Conservation (phyloP, 2,329 filamentous ascomycete species). For the Scopulariopsis brevicaulis region DNA sequence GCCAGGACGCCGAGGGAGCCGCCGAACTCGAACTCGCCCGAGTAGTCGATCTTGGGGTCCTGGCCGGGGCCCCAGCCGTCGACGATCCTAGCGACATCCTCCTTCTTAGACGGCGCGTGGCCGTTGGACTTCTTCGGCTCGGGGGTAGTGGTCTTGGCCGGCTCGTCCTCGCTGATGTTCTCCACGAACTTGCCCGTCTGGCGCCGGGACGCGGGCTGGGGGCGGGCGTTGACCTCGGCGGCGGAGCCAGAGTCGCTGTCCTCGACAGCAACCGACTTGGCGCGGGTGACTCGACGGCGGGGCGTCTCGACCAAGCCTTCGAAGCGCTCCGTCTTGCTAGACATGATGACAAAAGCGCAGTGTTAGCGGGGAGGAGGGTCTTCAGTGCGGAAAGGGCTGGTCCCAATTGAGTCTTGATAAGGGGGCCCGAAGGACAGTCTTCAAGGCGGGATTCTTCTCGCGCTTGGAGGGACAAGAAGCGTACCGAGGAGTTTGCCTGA, state of each 20-base stretch:
- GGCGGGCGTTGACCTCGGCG: slow-evolving; percentile 24
- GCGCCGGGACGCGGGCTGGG: slow-evolving; percentile 29
- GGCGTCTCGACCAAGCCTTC: slow-evolving; percentile 51
- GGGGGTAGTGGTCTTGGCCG: neutral
- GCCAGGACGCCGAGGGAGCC: slow-evolving; percentile 66
- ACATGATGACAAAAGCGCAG: neutral
- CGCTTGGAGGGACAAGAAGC: neutral
- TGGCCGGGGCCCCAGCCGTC: slow-evolving; percentile 49
- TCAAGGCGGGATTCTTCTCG: neutral
- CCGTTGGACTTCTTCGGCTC: slow-evolving; percentile 11
- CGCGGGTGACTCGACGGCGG: slow-evolving; percentile 34
- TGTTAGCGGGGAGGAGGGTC: neutral
- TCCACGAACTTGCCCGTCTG: slow-evolving; percentile 36
- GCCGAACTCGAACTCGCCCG: slow-evolving; percentile 70
- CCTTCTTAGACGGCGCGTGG: slow-evolving; percentile 6
- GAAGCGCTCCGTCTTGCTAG: slow-evolving; percentile 49
- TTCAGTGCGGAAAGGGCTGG: neutral
- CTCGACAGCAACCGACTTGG: slow-evolving; percentile 33
- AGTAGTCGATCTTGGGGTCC: slow-evolving; percentile 53
- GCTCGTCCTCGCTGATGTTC: slow-evolving; percentile 28
- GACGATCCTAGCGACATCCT: slow-evolving; percentile 10
- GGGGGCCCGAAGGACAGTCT: neutral
- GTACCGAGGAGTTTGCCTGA: slow-evolving; percentile 25
- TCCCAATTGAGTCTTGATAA: neutral
- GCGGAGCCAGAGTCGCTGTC: slow-evolving; percentile 35